phyloP scores from a whole-genome alignment of 306 rosid genomes.

The Trifolium repens region DNA sequence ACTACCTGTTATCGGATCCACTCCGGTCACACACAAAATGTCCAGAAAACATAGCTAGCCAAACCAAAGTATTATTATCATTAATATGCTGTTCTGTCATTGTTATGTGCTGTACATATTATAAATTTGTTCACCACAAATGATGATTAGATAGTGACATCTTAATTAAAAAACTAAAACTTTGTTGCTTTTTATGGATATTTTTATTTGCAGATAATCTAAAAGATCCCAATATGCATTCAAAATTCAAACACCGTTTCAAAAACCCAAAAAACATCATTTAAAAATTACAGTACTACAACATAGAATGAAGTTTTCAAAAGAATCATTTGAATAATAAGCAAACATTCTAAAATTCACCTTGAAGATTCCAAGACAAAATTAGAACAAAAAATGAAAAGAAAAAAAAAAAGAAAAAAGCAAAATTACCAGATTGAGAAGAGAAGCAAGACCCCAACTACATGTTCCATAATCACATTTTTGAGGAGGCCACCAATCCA shows the following conservation, averaged over 20 bases:
- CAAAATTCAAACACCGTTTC: constrained; percentile 29
- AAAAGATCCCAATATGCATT: constrained; percentile 37
- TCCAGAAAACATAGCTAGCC: too few species aligned
- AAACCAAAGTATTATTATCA: not conserved
- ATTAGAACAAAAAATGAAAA: not conserved
- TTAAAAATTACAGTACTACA: not conserved
- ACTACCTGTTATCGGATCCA: too few species aligned
- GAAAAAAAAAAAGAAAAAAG: not conserved
- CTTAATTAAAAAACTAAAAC: constrained; percentile 3
- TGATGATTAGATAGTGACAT: constrained; percentile 30
- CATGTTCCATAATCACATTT: constrained; percentile 96
- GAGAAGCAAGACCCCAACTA: constrained; percentile 90
- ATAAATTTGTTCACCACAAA: constrained; percentile 21
- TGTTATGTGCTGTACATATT: constrained; percentile 9
- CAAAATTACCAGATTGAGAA: constrained; percentile 79
- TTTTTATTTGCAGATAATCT: constrained; percentile 33
- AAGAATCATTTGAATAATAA: not conserved
- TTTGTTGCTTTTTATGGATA: constrained; percentile 15
- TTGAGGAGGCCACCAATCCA: constrained; percentile 99
- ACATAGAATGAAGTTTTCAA: not conserved
- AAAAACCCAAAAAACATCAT: not conserved
- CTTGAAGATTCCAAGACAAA: not conserved
- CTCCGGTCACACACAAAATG: too few species aligned
- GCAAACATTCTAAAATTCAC: constrained; percentile 13
- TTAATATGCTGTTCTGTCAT: constrained; percentile 16